phyloP scores from a whole-genome alignment of 169 alveolate species.

The Eimeria sp. region DNA sequence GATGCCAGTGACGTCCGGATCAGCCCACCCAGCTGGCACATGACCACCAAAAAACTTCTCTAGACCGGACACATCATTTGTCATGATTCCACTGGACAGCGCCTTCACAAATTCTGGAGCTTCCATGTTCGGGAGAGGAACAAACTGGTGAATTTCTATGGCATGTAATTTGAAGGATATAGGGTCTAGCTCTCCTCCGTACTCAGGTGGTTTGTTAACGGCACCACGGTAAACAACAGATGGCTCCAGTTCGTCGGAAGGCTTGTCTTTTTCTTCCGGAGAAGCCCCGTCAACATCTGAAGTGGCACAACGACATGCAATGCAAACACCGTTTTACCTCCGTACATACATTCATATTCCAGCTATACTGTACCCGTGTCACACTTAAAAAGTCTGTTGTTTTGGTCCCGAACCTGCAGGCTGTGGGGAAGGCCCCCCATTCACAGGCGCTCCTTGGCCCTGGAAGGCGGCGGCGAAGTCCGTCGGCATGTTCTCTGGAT shows the following conservation, averaged over 20 bases:
- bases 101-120: slow-evolving; percentile 90
- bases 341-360: not conserved
- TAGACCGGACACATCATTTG: slow-evolving; percentile 86
- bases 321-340: not conserved
- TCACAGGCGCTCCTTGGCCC: slow-evolving; percentile 78
- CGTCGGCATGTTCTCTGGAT: slow-evolving; percentile 87
- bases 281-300: slow-evolving; percentile 49
- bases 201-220: slow-evolving; percentile 87
- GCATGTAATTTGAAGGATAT: slow-evolving; percentile 93
- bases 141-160: slow-evolving; percentile 93
- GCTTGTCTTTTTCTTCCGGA: slow-evolving; percentile 73
- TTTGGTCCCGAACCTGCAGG: not conserved
- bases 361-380: not conserved
- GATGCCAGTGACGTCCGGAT: slow-evolving; percentile 92
- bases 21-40: slow-evolving; percentile 91
- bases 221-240: slow-evolving; percentile 88
- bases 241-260: slow-evolving; percentile 85
- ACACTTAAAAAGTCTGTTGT: not conserved
- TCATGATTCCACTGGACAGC: slow-evolving; percentile 84
- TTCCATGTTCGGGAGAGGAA: slow-evolving; percentile 90
- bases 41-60: slow-evolving; percentile 88
- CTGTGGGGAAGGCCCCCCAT: not conserved
- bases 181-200: slow-evolving; percentile 89
- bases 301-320: not conserved
- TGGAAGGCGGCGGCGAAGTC: slow-evolving; percentile 89